Base-by-base conservation (phyloP, 441 rosid genomes). In the Eutrema salsugineum region DNA sequence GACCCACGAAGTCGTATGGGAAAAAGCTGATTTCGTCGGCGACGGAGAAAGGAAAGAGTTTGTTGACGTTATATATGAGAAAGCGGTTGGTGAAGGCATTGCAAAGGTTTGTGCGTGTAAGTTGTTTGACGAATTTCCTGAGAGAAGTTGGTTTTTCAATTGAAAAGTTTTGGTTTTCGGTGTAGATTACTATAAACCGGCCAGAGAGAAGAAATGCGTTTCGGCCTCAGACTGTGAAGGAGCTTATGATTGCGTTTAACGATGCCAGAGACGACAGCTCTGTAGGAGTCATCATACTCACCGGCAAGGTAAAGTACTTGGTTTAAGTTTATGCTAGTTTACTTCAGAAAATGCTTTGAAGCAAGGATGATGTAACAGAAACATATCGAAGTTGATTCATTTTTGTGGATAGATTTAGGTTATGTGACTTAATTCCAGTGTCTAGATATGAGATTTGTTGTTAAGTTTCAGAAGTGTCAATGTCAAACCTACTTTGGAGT, bases 131-230 rank as follows among this genome's bases (percentile, higher is more conserved):
- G 30, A 75, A 69, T 47, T 57, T 27, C 5, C 60, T 38, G 27
- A 38, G 1, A 36, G 71, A 73, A 20, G 10, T 35, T 16, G 59
- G 16, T 58, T 32, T 59, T 33, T 44, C 28, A 50, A 6, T 40
- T 14, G 35, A 35, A n/a, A 20, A 11, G 12, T 35, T 57, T 9
- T 15, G 65, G 16, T 4, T 77, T 14, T 16, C 3, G 27, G 71
- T 48, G n/a, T 63, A 91, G 96, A 87, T 91, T 64, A 86, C 91
- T 11, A 94, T 94, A 48, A 86, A 94, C 51, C 77, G 98, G 66
- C 97, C 97, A 16, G 91, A 88, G 79, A 86, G 81, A 66, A 85
- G 97, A 75, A 91, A 90, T 75, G 95, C 97, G 20, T 91, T 91
- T 54, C 66, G 96, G 63, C 88, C 97, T 8, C 87, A 55, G 67